A percentile compares a stretch with the other conserved stretches of the same genome.
Evolutionary conservation across 2,329 filamentous ascomycete species (phyloP).

Genomic region (Davidsoniella eucalypti): DNA sequence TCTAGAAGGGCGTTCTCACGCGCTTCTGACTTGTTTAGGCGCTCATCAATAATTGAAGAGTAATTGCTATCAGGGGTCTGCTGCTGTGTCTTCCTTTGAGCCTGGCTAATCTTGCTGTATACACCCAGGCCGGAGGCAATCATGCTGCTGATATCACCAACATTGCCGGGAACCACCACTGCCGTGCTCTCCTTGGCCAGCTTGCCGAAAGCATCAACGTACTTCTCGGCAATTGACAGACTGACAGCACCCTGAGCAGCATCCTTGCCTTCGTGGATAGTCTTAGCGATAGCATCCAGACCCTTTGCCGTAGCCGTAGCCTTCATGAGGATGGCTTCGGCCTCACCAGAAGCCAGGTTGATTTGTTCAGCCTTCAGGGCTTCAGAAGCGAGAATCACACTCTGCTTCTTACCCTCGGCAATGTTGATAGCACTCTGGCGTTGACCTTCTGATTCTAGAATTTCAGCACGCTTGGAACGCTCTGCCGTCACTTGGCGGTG

Average conservation of each 20-base stretch:
- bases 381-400: slow-evolving; percentile 88
- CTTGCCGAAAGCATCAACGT: slow-evolving; percentile 86
- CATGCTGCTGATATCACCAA: slow-evolving; percentile 91
- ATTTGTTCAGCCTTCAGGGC: slow-evolving; percentile 80
- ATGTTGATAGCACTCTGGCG: slow-evolving; percentile 97
- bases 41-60: background rate
- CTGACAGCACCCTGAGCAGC: slow-evolving; percentile 73
- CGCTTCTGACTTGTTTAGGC: slow-evolving; percentile 12
- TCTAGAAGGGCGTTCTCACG: slow-evolving; percentile 26
- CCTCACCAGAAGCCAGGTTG: slow-evolving; percentile 83
- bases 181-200: slow-evolving; percentile 91
- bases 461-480: slow-evolving; percentile 92
- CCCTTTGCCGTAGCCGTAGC: slow-evolving; percentile 73
- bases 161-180: slow-evolving; percentile 89
- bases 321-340: slow-evolving; percentile 78
- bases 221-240: slow-evolving; percentile 86
- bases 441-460: slow-evolving; percentile 92
- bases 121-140: slow-evolving; percentile 92
- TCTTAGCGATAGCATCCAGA: slow-evolving; percentile 68
- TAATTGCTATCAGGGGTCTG: slow-evolving; percentile 14
- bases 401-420: slow-evolving; percentile 92
- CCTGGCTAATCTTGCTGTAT: slow-evolving; percentile 80
- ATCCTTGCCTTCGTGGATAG: slow-evolving; percentile 56
- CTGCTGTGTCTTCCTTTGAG: slow-evolving; percentile 43
- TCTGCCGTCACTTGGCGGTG: slow-evolving; percentile 95